A percentile compares a stretch with the other conserved stretches of the same genome.
Evolutionary conservation across 2,329 filamentous ascomycete species (phyloP).

Genomic region (Dichotomopilus funicola): DNA sequence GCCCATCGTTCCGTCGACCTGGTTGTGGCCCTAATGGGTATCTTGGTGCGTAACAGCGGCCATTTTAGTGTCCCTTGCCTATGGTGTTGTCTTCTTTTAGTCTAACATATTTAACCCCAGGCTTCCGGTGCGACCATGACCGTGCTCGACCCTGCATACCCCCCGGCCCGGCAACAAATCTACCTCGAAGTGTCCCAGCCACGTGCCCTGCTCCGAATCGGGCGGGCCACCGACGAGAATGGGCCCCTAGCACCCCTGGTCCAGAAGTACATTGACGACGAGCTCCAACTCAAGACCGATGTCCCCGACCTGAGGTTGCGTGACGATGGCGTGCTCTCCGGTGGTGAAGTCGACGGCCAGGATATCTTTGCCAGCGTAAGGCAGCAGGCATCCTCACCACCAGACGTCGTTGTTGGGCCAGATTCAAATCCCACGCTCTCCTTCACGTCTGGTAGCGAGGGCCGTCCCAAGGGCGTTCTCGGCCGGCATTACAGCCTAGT

Average conservation of each 20-base stretch:
- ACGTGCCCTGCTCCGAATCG: constrained; percentile 62
- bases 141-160: constrained; percentile 75
- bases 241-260: constrained; percentile 45
- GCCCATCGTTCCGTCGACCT: constrained; percentile 71
- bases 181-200: constrained; percentile 71
- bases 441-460: constrained; percentile 59
- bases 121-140: constrained; percentile 55
- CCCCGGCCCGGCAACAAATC: constrained; percentile 67
- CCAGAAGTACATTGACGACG: constrained; percentile 61
- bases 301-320: constrained; percentile 67
- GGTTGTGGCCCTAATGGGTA: constrained; percentile 70
- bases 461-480: constrained; percentile 76
- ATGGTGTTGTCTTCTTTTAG: neutral
- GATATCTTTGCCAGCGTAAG: constrained; percentile 57
- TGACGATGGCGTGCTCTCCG: constrained; percentile 65
- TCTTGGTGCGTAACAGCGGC: constrained; percentile 37
- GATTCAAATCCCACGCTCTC: constrained; percentile 73
- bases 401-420: constrained; percentile 74
- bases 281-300: constrained; percentile 65
- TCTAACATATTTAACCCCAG: constrained; percentile 15
- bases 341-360: constrained; percentile 57
- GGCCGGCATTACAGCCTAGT: constrained; percentile 82
- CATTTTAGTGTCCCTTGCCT: too few relatives aligned
- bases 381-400: constrained; percentile 47
- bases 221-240: constrained; percentile 63